Evolutionary conservation across 495 filamentous ascomycete genomes (phyloP).

Genomic region (Pseudomonodictys pantanalensis): DNA sequence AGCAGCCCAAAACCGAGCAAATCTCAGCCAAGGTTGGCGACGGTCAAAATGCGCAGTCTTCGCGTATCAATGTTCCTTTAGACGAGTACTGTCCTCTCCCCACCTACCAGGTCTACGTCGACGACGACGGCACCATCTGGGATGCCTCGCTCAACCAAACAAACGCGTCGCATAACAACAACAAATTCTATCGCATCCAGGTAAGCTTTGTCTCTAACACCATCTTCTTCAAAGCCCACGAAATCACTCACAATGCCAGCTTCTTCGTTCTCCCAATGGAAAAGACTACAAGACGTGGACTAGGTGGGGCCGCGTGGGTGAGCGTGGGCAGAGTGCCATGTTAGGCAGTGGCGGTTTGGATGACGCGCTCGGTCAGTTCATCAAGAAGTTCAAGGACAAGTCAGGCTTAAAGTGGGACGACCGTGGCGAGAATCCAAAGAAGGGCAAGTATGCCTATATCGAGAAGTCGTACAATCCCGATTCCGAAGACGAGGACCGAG

Average conservation of each 20-base stretch:
- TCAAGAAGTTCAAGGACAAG: slow-evolving; percentile 77
- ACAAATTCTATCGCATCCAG: slow-evolving; percentile 40
- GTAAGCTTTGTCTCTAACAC: slow-evolving; percentile 44
- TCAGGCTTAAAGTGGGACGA: slow-evolving; percentile 66
- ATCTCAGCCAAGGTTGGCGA: slow-evolving; percentile 43
- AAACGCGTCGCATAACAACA: slow-evolving; percentile 43
- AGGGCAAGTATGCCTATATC: slow-evolving; percentile 72
- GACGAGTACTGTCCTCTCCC: slow-evolving; percentile 46
- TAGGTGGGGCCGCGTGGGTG: slow-evolving; percentile 78
- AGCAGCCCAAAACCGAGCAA: slow-evolving; percentile 28
- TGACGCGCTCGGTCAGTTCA: slow-evolving; percentile 54
- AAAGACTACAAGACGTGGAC: slow-evolving; percentile 57
- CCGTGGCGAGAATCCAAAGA: slow-evolving; percentile 56
- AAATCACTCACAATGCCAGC: slow-evolving; percentile 42
- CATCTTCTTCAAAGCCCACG: slow-evolving; percentile 45
- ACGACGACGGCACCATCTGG: slow-evolving; percentile 58
- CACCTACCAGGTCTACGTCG: slow-evolving; percentile 60
- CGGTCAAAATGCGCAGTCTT: slow-evolving; percentile 44
- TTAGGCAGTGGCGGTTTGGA: slow-evolving; percentile 46
- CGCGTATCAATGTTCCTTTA: slow-evolving; percentile 48
- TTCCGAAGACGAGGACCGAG: slow-evolving; percentile 62
- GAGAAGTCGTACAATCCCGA: slow-evolving; percentile 66
- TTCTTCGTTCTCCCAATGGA: neutral
- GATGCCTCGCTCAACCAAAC: slow-evolving; percentile 63
- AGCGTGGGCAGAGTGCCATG: slow-evolving; percentile 57